These are phyloP conservation scores for Clonostachys rhizophaga DNA, from an alignment of 2,329 filamentous ascomycete genomes.

Conservation along the genomic window DNA sequence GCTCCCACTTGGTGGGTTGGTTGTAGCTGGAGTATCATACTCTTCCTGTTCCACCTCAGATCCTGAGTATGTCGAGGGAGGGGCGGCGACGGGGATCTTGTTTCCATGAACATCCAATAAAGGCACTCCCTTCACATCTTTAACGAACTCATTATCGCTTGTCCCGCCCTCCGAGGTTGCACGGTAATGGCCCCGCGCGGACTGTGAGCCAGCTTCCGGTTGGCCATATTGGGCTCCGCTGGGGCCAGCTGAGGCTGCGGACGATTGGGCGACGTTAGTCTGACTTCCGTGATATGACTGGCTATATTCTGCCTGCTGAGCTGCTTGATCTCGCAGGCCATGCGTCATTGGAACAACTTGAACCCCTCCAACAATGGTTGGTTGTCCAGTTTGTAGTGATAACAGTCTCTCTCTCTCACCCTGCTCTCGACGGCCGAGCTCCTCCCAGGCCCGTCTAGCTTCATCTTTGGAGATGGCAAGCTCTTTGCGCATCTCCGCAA, in stretches of 20 bases:
- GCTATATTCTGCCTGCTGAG: constrained; percentile 29
- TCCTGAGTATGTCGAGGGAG: constrained; percentile 35
- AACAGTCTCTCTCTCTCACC: constrained; percentile 84
- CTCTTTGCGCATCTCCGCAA: constrained; percentile 90
- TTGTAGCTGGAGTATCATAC: constrained; percentile 48
- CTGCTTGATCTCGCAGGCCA: constrained; percentile 49
- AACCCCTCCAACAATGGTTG: constrained; percentile 86
- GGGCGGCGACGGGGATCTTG: constrained; percentile 47
- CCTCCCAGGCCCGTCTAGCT: constrained; percentile 93
- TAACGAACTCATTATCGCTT: constrained; percentile 68
- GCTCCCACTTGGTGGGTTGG: constrained; percentile 27
- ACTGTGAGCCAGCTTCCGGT: constrained; percentile 1
- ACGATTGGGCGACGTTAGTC: constrained; percentile 1
- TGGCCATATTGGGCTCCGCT: not conserved
- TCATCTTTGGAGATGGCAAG: constrained; percentile 94
- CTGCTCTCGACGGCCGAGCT: constrained; percentile 87
- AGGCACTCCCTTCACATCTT: constrained; percentile 57
- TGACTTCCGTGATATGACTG: constrained; percentile 23
- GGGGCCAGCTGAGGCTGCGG: not conserved
- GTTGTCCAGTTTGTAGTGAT: constrained; percentile 81
- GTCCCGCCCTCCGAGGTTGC: constrained; percentile 55
- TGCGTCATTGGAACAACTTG: constrained; percentile 93
- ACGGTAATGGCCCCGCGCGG: not conserved
- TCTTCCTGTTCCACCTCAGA: constrained; percentile 52
- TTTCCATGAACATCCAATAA: constrained; percentile 57